Evolutionary conservation across 2,329 filamentous ascomycete genomes (phyloP).

Genomic region (Xylaria arbuscula): DNA sequence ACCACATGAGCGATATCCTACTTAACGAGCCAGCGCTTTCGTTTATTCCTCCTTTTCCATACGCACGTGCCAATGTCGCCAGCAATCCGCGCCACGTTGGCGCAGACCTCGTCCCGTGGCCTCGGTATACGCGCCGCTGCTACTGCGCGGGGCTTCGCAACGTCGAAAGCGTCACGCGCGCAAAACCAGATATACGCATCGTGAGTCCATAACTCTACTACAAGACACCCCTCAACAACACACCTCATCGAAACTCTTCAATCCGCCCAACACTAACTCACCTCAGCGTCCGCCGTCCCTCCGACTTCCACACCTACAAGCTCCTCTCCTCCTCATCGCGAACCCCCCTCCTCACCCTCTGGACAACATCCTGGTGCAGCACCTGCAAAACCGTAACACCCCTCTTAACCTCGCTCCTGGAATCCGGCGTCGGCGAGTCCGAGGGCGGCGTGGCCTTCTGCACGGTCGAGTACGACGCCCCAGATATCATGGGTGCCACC

Average conservation of each 20-base stretch:
- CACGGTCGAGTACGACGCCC: conserved; percentile 67
- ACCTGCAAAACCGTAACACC: conserved; percentile 64
- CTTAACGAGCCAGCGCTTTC: background rate
- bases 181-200: conserved; percentile 56
- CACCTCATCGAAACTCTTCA: background rate
- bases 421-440: conserved; percentile 63
- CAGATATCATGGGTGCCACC: conserved; percentile 61
- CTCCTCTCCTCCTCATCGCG: conserved; percentile 65
- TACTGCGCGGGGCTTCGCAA: conserved; percentile 44
- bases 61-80: conserved; percentile 23
- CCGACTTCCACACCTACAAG: conserved; percentile 66
- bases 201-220: conserved; percentile 46
- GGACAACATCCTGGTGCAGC: conserved; percentile 69
- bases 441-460: conserved; percentile 67
- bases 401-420: conserved; percentile 60
- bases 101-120: conserved; percentile 26
- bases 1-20: background rate
- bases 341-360: conserved; percentile 68
- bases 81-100: conserved; percentile 20
- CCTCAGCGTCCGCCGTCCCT: conserved; percentile 63
- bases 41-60: background rate
- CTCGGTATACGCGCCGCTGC: background rate
- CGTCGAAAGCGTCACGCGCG: conserved; percentile 43
- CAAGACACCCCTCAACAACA: too few relatives aligned
- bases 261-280: background rate